Evolutionary conservation across 1,284 basidiomycete species (phyloP), one percentile per base, ranked within the genome.

Genomic region (Rhodotorula sp.): DNA sequence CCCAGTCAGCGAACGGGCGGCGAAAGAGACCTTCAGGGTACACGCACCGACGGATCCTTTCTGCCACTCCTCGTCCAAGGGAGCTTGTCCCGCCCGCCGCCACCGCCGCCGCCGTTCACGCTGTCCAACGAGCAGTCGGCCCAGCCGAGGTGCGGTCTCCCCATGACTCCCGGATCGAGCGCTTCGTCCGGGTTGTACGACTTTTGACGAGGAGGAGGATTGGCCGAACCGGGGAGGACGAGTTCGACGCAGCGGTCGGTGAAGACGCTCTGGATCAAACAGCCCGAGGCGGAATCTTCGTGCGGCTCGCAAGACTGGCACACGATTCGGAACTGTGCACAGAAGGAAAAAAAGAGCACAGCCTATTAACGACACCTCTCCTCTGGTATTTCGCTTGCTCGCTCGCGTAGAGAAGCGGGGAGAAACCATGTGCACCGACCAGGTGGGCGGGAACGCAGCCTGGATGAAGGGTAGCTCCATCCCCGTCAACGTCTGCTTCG

Each of bases 191-290:
- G 5, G 26, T 29, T 31, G n/a, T 2, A 2, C 5, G 39, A 43
- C 10, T 8, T 1, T 8, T 8, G 34, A 34, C 34, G 34, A 34
- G 34, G 8, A 34, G 34, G 34, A 34, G 34, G 34, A 34, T 43
- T 43, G 39, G 39, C 39, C 10, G 39, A 43, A 43, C 39, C 39
- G 39, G 49, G 12, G 1, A 46, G 59, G 12, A 57, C 21, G 21
- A 71, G 62, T 51, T 68, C 70, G 23, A 71, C 70, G 54, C 70
- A 71, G 20, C 57, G 47, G 21, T 57, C 39, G 8, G 56, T 61
- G 2, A 31, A 12, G 3, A 31, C 34, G 54, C 58, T 62, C 15
- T 68, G 70, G 5, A 71, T 16, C 43, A 68, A 29, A 39, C 70
- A 71, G 1, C 47, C 52, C 0, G 47, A 5, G n/a, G 70, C 70